phyloP scores from a whole-genome alignment of 345 rosid species.

The Angophora floribunda region DNA sequence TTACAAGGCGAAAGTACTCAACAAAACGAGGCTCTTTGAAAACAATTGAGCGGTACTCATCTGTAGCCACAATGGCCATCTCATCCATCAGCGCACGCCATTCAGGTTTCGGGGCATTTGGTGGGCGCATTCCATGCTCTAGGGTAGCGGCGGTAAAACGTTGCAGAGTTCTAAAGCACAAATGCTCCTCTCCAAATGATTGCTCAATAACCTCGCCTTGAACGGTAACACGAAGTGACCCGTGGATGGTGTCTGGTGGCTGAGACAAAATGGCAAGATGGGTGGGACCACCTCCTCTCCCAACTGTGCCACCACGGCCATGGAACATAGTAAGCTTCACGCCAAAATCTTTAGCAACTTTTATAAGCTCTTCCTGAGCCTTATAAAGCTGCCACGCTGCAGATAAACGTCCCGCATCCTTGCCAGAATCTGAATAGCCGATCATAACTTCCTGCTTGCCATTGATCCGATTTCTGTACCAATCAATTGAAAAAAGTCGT shows the following conservation, averaged over 20 bases:
- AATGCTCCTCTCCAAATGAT: conserved; percentile 91
- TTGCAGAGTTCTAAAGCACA: conserved; percentile 91
- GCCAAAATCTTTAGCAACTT: conserved; percentile 75
- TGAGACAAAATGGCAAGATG: conserved; percentile 99
- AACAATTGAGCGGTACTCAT: conserved; percentile 81
- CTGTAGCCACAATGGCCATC: conserved; percentile 94
- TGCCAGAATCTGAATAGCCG: conserved; percentile 97
- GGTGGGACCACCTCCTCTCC: conserved; percentile 99
- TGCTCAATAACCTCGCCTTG: conserved; percentile 98
- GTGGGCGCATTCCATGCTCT: conserved; percentile 95
- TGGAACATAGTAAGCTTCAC: conserved; percentile 98
- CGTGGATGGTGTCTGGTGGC: conserved; percentile 98
- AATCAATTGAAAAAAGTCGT: conserved; percentile 82
- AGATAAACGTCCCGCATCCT: conserved; percentile 93
- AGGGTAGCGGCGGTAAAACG: conserved; percentile 97
- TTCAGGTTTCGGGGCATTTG: conserved; percentile 87
- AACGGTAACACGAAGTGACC: conserved; percentile 89
- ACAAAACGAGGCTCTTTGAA: conserved; percentile 91
- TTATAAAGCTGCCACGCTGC: conserved; percentile 98
- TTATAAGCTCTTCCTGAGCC: conserved; percentile 96
- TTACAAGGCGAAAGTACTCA: conserved; percentile 93
- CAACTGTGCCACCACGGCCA: conserved; percentile 99
- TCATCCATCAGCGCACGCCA: conserved; percentile 88
- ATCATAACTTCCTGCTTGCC: conserved; percentile 99
- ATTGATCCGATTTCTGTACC: conserved; percentile 83